These are phyloP conservation scores for Cicer chorassanicum DNA, from an alignment of 306 rosid species.

Conservation along the genomic window DNA sequence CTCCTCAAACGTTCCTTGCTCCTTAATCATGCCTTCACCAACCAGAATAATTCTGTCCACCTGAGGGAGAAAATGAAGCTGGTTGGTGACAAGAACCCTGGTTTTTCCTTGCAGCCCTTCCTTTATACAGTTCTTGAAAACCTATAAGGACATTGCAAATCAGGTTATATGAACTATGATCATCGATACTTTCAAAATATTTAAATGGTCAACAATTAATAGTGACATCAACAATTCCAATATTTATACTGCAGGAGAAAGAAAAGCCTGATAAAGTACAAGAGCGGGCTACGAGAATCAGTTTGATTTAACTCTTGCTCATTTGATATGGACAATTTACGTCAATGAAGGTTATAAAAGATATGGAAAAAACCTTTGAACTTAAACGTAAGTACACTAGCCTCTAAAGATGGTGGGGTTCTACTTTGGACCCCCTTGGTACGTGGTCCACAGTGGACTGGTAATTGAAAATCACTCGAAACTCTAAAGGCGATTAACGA, in stretches of 20 bases:
- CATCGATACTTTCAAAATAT: not conserved
- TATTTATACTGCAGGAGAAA: constrained; percentile 13
- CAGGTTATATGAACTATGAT: constrained; percentile 24
- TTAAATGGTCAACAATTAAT: constrained; percentile 15
- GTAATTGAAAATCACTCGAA: no score
- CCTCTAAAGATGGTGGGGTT: no score
- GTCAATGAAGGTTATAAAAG: constrained; percentile 4
- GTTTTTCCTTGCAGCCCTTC: constrained; percentile 82
- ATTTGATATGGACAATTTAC: constrained; percentile 12
- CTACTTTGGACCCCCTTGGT: no score
- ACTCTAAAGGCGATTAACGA: no score
- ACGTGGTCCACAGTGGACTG: no score
- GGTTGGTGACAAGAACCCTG: constrained; percentile 90
- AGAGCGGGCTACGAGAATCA: not conserved
- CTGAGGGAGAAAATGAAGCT: constrained; percentile 90
- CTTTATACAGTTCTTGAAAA: constrained; percentile 82
- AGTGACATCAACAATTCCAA: not conserved
- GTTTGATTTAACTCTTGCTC: not conserved
- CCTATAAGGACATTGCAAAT: constrained; percentile 52
- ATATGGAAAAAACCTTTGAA: not conserved
- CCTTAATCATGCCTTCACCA: constrained; percentile 69
- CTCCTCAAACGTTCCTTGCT: constrained; percentile 88
- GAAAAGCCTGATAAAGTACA: not conserved
- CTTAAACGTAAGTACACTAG: not conserved
- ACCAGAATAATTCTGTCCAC: constrained; percentile 78